These are phyloP conservation scores for Urostyla sp. DNA, from an alignment of 73 alveolate species.

Conservation along the genomic window DNA sequence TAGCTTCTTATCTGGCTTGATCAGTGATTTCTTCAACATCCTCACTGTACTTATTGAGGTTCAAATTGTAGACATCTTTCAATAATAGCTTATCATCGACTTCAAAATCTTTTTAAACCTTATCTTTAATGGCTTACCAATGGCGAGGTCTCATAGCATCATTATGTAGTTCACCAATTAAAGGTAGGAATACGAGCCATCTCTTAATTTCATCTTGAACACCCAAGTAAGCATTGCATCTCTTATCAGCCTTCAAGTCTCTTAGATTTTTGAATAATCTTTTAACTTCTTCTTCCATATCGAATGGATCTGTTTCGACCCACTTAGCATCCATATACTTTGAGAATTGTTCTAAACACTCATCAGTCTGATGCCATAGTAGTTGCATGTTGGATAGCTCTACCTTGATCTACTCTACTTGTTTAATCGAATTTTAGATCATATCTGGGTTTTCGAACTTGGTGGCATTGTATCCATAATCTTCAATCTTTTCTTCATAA, in stretches of 20 bases:
- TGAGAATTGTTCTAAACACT: slow-evolving; percentile 83
- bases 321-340: slow-evolving; percentile 93
- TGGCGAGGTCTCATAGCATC: slow-evolving; percentile 88
- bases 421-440: slow-evolving; percentile 87
- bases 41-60: slow-evolving; percentile 80
- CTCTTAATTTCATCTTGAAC: slow-evolving; percentile 86
- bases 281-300: slow-evolving; percentile 98
- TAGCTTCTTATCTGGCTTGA: slow-evolving; percentile 99
- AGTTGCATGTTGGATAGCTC: slow-evolving; percentile 90
- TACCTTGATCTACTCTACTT: slow-evolving; percentile 87
- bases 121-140: slow-evolving; percentile 81
- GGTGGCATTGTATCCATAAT: slow-evolving; percentile 86
- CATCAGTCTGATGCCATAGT: slow-evolving; percentile 94
- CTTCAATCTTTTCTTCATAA: slow-evolving; percentile 83
- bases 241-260: slow-evolving; percentile 94
- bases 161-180: slow-evolving; percentile 81
- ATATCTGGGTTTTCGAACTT: slow-evolving; percentile 98
- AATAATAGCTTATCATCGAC: slow-evolving; percentile 73
- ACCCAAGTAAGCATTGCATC: slow-evolving; percentile 95
- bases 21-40: slow-evolving; percentile 88
- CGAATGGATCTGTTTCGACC: slow-evolving; percentile 95
- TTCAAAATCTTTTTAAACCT: slow-evolving; percentile 64
- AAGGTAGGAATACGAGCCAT: slow-evolving; percentile 87
- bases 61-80: slow-evolving; percentile 83
- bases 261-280: slow-evolving; percentile 79